Evolutionary conservation across 2,329 filamentous ascomycete genomes (phyloP).

Genomic region (Colletotrichum sp.): DNA sequence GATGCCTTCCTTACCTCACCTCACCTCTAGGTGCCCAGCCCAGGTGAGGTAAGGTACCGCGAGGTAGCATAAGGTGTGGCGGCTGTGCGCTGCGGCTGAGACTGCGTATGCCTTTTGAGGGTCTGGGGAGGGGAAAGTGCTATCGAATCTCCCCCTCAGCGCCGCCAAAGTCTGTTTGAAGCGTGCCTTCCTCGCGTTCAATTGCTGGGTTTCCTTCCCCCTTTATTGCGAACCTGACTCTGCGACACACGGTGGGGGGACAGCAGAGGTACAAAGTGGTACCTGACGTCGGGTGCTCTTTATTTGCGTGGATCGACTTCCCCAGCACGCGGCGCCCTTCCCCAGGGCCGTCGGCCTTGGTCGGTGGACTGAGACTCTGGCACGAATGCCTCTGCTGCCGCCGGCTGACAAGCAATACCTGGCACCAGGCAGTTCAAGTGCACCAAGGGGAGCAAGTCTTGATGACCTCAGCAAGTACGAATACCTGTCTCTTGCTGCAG

Average conservation of each 20-base stretch:
- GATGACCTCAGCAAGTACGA: not conserved
- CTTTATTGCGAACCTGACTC: not conserved
- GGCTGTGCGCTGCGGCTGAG: conserved; percentile 13
- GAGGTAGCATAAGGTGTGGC: not conserved
- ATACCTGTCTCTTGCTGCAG: not conserved
- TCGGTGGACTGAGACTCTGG: not conserved
- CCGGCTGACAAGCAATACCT: not conserved
- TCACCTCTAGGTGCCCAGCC: not conserved
- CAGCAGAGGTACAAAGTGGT: not conserved
- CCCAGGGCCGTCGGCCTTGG: not conserved
- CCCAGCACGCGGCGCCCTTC: not conserved
- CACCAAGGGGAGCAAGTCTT: not conserved
- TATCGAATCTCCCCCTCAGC: not conserved
- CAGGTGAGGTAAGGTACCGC: not conserved
- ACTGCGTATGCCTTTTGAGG: not conserved
- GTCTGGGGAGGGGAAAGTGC: not conserved
- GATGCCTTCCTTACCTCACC: not conserved
- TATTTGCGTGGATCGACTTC: not conserved
- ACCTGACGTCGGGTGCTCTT: not conserved
- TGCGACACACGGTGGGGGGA: not conserved
- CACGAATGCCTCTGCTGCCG: not conserved
- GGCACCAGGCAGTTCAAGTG: not conserved
- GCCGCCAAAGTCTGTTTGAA: not conserved
- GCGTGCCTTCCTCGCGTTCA: not conserved
- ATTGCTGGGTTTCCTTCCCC: not conserved